Evolutionary conservation across 2,329 filamentous ascomycete genomes (phyloP).

Genomic region (Phaeoacremonium minimum): DNA sequence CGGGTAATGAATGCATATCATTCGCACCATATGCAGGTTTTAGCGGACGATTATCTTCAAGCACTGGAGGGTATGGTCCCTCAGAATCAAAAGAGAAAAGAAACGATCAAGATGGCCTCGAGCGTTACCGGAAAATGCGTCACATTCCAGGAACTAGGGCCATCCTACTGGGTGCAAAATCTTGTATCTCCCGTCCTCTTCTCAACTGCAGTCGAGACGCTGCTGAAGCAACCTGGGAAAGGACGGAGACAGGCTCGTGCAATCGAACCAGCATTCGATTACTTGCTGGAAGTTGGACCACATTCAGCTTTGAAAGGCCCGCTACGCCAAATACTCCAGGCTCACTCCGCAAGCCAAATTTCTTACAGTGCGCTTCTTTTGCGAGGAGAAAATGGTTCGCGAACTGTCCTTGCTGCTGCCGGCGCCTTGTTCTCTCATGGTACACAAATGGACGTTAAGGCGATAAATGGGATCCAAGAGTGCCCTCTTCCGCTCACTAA

Average conservation of each 20-base stretch:
- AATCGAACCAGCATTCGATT: too few relatives aligned
- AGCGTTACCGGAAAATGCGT: conserved; percentile 6
- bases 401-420: too few relatives aligned
- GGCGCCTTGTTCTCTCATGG: too few relatives aligned
- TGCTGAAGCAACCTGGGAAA: conserved; percentile 6
- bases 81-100: conserved; percentile 3
- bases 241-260: conserved; percentile 1
- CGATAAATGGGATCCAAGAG: conserved; percentile 2
- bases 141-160: conserved; percentile 5
- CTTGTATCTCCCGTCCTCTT: conserved; percentile 1
- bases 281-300: conserved; percentile 1
- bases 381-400: too few relatives aligned
- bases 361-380: too few relatives aligned
- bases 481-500: conserved; percentile 11
- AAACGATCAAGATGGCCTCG: conserved; percentile 6
- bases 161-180: conserved; percentile 2
- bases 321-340: background rate
- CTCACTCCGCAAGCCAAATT: too few relatives aligned
- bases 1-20: conserved; percentile 17
- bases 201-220: conserved; percentile 4
- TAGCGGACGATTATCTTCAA: conserved; percentile 17
- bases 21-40: conserved; percentile 24
- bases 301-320: conserved; percentile 2
- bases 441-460: too few relatives aligned
- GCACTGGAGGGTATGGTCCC: conserved; percentile 8